Percentiles rank a stretch among this genome's conserved stretches.
Evolutionary conservation across 257 asterid species (phyloP).

Genomic region (Fraxinus quadrangulata): DNA sequence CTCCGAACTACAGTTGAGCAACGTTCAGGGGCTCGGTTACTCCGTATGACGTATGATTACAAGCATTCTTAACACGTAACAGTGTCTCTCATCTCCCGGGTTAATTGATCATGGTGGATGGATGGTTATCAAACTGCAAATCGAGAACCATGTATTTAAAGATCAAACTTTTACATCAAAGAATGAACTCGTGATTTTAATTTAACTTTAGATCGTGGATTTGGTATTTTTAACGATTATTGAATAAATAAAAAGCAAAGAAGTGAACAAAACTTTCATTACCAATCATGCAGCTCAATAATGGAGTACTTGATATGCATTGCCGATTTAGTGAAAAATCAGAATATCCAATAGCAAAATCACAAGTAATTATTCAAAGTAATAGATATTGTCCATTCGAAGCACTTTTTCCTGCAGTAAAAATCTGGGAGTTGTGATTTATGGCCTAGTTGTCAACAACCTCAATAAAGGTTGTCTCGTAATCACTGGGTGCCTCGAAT

Average conservation of each 20-base stretch:
- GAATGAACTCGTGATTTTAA: too few relatives aligned
- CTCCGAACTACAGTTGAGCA: too few relatives aligned
- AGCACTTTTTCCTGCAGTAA: not conserved
- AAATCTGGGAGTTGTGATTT: not conserved
- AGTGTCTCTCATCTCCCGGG: too few relatives aligned
- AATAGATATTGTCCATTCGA: not conserved
- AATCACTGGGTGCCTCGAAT: conserved; percentile 77
- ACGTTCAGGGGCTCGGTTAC: too few relatives aligned
- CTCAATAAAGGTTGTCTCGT: conserved; percentile 89
- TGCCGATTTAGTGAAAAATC: not conserved
- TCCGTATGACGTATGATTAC: too few relatives aligned
- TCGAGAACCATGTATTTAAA: too few relatives aligned
- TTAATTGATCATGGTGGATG: too few relatives aligned
- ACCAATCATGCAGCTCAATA: not conserved
- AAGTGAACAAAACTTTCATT: not conserved
- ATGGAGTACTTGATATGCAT: not conserved
- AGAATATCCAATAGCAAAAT: not conserved
- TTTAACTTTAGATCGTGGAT: not conserved
- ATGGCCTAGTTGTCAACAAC: conserved; percentile 59
- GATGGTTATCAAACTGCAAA: too few relatives aligned
- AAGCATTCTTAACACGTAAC: too few relatives aligned
- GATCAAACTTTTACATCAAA: too few relatives aligned
- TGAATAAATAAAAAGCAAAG: not conserved
- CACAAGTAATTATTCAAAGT: not conserved
- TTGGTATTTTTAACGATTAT: too few relatives aligned